These are phyloP conservation scores for Iris macrosiphon DNA, from an alignment of 106 monocot species.

Conservation along the genomic window DNA sequence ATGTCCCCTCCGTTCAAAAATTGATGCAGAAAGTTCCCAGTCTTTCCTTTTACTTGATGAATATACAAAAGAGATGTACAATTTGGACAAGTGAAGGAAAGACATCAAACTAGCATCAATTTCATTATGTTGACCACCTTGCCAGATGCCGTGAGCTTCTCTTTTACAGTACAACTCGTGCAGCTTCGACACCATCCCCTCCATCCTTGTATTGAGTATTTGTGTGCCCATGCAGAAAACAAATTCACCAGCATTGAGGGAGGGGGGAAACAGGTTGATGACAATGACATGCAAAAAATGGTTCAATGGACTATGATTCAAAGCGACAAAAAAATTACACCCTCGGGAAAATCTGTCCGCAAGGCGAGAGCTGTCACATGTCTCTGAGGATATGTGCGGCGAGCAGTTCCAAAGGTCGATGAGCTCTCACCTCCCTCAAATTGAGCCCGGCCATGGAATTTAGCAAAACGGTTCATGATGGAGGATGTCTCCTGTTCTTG, in stretches of 20 bases:
- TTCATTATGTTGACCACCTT: not conserved
- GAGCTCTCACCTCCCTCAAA: constrained; percentile 27
- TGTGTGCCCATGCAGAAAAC: not conserved
- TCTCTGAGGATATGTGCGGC: constrained; percentile 14
- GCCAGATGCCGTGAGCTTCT: too few relatives aligned
- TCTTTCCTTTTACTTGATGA: not conserved
- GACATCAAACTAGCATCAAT: not conserved
- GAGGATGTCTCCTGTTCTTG: constrained; percentile 55
- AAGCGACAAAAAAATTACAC: constrained; percentile 13
- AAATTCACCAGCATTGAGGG: not conserved
- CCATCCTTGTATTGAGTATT: not conserved
- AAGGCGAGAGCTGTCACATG: constrained; percentile 10
- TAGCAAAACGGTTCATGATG: constrained; percentile 65
- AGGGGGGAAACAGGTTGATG: not conserved
- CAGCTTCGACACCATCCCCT: not conserved
- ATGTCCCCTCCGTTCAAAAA: not conserved
- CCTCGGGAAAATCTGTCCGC: constrained; percentile 20
- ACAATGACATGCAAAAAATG: not conserved
- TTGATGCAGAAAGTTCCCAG: not conserved
- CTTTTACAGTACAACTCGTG: not conserved
- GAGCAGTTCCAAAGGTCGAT: constrained; percentile 5
- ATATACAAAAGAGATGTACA: constrained; percentile 10
- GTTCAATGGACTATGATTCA: not conserved
- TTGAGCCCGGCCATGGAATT: constrained; percentile 49
- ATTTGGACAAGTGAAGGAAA: not conserved